Evolutionary conservation across 108 stramenopile genomes (phyloP).

Genomic region (Nannochloropsis salina): DNA sequence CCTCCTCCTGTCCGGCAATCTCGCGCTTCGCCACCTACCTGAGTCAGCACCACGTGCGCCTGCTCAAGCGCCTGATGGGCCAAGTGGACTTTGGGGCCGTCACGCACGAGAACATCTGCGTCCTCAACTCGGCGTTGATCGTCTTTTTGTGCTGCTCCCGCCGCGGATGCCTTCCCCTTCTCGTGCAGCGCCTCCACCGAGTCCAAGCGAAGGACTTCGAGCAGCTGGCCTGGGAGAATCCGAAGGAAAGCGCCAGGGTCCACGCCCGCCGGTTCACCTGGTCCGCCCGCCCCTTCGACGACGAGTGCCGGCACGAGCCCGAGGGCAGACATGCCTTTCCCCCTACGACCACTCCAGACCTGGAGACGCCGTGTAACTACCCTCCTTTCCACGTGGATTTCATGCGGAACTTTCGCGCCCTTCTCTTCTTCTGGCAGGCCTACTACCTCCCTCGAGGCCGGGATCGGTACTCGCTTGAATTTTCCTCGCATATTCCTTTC

Average conservation of each 20-base stretch:
- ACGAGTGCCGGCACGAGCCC: conserved; percentile 25
- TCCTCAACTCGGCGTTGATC: conserved; percentile 71
- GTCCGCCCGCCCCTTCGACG: conserved; percentile 31
- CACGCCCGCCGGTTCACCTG: not conserved
- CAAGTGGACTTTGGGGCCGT: conserved; percentile 66
- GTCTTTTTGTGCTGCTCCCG: conserved; percentile 66
- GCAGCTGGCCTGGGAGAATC: not conserved
- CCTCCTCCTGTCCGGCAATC: not conserved
- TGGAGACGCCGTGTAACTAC: conserved; percentile 3
- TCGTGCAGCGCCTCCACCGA: conserved; percentile 30
- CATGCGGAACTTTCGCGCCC: conserved; percentile 64
- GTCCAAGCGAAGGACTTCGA: conserved; percentile 35
- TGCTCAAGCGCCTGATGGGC: conserved; percentile 65
- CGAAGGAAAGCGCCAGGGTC: not conserved
- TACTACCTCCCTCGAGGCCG: conserved; percentile 77
- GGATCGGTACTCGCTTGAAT: conserved; percentile 73
- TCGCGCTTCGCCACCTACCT: conserved; percentile 59
- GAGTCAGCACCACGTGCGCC: conserved; percentile 55
- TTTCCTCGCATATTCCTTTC: conserved; percentile 72
- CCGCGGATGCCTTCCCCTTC: conserved; percentile 51
- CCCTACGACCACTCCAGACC: not conserved
- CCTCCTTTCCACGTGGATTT: conserved; percentile 26
- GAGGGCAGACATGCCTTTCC: not conserved
- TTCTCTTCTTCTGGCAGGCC: conserved; percentile 77
- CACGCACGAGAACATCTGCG: conserved; percentile 85